Percentiles rank a stretch among this genome's conserved stretches.
phyloP scores from a whole-genome alignment of 2,329 filamentous ascomycete species.

The Exophiala mesophila region DNA sequence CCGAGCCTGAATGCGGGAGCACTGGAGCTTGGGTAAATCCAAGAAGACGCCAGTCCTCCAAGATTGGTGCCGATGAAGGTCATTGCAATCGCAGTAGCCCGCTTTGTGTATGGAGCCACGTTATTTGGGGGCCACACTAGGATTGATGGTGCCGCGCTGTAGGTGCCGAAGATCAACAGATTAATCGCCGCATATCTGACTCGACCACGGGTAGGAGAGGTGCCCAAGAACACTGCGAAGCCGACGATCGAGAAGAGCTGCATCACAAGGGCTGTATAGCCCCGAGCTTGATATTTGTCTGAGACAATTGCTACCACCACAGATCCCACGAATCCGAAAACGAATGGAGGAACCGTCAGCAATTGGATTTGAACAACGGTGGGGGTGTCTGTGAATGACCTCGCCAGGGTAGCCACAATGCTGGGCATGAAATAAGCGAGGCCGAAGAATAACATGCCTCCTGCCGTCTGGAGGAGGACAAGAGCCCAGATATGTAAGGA shows the following conservation, averaged over 20 bases:
- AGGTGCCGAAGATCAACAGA: constrained; percentile 3
- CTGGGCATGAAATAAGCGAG: constrained; percentile 64
- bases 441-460: constrained; percentile 75
- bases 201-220: background rate
- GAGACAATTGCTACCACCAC: constrained; percentile 1
- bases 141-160: background rate
- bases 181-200: background rate
- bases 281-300: constrained; percentile 32
- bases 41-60: constrained; percentile 1
- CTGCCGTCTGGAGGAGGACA: constrained; percentile 41
- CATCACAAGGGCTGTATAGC: constrained; percentile 35
- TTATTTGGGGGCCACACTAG: constrained; percentile 3
- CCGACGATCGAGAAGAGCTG: constrained; percentile 29
- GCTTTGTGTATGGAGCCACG: background rate
- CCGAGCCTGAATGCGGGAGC: background rate
- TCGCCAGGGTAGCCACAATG: constrained; percentile 60
- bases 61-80: constrained; percentile 2
- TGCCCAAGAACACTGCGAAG: constrained; percentile 27
- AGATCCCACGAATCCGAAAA: constrained; percentile 54
- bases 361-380: constrained; percentile 34
- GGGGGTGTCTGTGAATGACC: constrained; percentile 48
- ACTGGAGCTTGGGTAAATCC: background rate
- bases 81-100: constrained; percentile 2
- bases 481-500: constrained; percentile 37
- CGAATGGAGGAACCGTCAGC: constrained; percentile 39